These are phyloP conservation scores for Psilocybe tampanensis DNA, from an alignment of 768 basidiomycete genomes.

Conservation along the genomic window DNA sequence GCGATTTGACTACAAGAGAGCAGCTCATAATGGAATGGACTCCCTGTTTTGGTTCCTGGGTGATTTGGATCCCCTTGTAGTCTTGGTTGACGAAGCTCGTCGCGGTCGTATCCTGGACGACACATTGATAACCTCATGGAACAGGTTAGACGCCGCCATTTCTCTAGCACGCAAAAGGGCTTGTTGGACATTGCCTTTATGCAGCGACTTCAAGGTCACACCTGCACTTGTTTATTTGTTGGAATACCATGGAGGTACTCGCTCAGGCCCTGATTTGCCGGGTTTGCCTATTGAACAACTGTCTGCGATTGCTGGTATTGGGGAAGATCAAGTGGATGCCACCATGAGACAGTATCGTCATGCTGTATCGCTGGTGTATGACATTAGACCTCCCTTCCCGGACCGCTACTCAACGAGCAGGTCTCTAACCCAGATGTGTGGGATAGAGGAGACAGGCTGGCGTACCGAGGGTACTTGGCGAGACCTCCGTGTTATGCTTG, in stretches of 20 bases:
- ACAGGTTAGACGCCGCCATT: background rate
- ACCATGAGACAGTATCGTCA: background rate
- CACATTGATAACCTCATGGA: background rate
- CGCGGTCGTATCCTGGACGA: background rate
- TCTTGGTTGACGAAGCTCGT: too few species aligned
- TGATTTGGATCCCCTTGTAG: background rate
- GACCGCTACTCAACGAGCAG: too few species aligned
- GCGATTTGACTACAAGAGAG: too few species aligned
- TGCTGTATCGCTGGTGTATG: background rate
- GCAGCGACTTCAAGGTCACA: background rate
- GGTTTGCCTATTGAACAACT: background rate
- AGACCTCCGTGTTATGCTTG: too few species aligned
- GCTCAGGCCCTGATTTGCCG: too few species aligned
- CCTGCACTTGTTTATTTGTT: background rate
- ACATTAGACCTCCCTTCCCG: too few species aligned
- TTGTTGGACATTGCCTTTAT: background rate
- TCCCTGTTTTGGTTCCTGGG: background rate
- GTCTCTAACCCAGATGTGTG: too few species aligned
- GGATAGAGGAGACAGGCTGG: too few species aligned
- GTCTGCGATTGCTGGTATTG: too few species aligned
- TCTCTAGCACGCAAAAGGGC: background rate
- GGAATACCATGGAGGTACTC: background rate
- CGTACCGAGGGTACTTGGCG: too few species aligned
- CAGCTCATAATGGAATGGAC: background rate
- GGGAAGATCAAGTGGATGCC: too few species aligned